These are phyloP conservation scores for Mucor plumbeus DNA, from an alignment of 371 early-diverging fungal species.

Conservation along the genomic window DNA sequence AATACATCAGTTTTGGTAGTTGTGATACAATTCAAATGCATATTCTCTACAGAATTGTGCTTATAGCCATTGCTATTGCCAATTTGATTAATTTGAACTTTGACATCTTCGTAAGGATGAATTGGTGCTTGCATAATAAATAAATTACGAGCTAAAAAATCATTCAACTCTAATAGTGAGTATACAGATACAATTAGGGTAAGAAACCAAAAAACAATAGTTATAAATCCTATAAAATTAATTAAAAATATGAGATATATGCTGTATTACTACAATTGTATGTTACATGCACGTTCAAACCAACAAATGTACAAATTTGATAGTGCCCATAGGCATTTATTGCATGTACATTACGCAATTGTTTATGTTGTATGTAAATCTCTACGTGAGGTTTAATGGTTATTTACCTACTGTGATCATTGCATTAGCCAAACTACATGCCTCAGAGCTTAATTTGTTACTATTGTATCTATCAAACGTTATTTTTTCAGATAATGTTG, in stretches of 20 bases:
- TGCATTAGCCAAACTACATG: constrained; percentile 8
- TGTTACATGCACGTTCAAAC: background rate
- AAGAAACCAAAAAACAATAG: constrained; percentile 8
- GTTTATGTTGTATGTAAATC: background rate
- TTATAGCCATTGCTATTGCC: background rate
- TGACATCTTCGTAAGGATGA: constrained; percentile 3
- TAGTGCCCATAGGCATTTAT: background rate
- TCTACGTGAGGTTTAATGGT: background rate
- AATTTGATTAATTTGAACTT: background rate
- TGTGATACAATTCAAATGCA: background rate
- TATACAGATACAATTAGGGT: background rate
- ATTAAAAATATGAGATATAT: too few species aligned
- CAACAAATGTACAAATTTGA: constrained; percentile 6
- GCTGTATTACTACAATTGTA: background rate
- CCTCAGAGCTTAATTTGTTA: background rate
- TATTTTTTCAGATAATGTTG: background rate
- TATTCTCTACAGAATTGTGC: background rate
- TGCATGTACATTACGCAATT: background rate
- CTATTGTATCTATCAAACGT: background rate
- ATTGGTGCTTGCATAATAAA: background rate
- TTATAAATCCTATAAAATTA: background rate
- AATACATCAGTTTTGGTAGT: background rate
- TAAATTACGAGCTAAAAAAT: background rate
- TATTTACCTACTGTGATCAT: constrained; percentile 20
- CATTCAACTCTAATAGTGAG: background rate